Evolutionary conservation across 1,139 yeast species (phyloP).

Genomic region (Geotrichum europaeum): DNA sequence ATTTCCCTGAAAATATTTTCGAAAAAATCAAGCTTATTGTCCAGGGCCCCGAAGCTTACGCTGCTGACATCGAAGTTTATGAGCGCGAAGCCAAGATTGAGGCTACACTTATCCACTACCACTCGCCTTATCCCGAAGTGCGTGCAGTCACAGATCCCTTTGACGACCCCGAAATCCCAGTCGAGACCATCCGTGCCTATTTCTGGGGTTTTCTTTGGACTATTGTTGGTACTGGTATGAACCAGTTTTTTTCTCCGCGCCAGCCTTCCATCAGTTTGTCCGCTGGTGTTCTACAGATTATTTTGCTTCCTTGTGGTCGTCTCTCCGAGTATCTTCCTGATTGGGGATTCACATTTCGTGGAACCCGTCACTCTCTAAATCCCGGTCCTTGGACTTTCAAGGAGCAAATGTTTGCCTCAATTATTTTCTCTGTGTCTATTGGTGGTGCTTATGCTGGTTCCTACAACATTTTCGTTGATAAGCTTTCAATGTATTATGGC

Average conservation of each 20-base stretch:
- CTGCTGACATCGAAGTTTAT: constrained; percentile 3
- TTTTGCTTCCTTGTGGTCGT: constrained; percentile 51
- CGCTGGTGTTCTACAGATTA: constrained; percentile 48
- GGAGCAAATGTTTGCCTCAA: constrained; percentile 59
- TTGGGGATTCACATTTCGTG: constrained; percentile 41
- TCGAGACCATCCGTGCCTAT: constrained; percentile 51
- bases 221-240: constrained; percentile 49
- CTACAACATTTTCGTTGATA: constrained; percentile 39
- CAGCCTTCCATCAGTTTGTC: constrained; percentile 44
- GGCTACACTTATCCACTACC: constrained; percentile 41
- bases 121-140: constrained; percentile 49
- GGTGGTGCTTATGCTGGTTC: constrained; percentile 34
- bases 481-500: constrained; percentile 34
- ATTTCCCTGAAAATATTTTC: constrained; percentile 42
- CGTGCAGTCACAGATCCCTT: constrained; percentile 43
- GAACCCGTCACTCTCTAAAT: constrained; percentile 40
- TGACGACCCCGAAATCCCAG: constrained; percentile 41
- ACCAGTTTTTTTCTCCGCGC: constrained; percentile 53
- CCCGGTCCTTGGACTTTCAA: constrained; percentile 63
- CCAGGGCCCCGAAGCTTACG: constrained; percentile 20
- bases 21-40: constrained; percentile 29
- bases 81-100: constrained; percentile 36
- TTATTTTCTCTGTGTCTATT: constrained; percentile 22
- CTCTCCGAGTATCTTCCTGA: constrained; percentile 40
- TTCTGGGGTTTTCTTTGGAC: constrained; percentile 51